Base-by-base conservation (phyloP, 1,284 basidiomycete genomes). In the Malassezia equina region DNA sequence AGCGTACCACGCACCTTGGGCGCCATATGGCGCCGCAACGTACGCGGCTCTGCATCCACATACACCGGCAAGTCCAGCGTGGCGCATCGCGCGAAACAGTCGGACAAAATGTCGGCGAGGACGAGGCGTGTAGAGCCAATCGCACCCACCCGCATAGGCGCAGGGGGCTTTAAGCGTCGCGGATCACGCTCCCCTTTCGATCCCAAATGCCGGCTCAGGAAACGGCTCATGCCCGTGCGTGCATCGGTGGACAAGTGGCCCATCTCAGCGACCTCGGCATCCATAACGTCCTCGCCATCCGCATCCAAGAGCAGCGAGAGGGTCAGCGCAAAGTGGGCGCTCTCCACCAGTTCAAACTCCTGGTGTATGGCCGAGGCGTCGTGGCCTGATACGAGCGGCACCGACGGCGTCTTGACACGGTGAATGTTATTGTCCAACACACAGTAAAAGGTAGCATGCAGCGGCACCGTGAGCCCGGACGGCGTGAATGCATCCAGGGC, bases 391-490 rank as follows among this genome's bases (percentile, higher is more conserved):
- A 85, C 83, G 33, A 95, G 77, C 9, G 78, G 77, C 39, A 80
- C 81, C 65, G 88, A 86, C 0, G 88, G 90, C 0, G 91, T 95
- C 4, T 88, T 88, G 52, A 98, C 93, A 63, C 86, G 91, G 76
- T 96, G 90, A 55, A 94, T 90, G 7, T 91, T 90, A 66, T 96
- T 96, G 77, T 95, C 93, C 56, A 98, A 79, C 0, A 88, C 90
- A 71, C 88, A 88, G n/a, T 84, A 85, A 64, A 95, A 80, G 5
- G 23, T 13, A 6, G 46, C 21, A 31, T 78, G 79, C 60, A 86
- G 46, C 5, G 70, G 66, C 12, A 74, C 52, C 7, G 66, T 64
- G 24, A 73, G 60, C 23, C 56, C 51, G n/a, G 53, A 51, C 0
- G 71, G 69, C 6, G 59, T 69, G 51, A 73, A 73, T 6, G 67